Percentiles rank a stretch among this genome's conserved stretches.
Conservation (phyloP, 805 yeast species). For the Yamadazyma ubonensis region DNA sequence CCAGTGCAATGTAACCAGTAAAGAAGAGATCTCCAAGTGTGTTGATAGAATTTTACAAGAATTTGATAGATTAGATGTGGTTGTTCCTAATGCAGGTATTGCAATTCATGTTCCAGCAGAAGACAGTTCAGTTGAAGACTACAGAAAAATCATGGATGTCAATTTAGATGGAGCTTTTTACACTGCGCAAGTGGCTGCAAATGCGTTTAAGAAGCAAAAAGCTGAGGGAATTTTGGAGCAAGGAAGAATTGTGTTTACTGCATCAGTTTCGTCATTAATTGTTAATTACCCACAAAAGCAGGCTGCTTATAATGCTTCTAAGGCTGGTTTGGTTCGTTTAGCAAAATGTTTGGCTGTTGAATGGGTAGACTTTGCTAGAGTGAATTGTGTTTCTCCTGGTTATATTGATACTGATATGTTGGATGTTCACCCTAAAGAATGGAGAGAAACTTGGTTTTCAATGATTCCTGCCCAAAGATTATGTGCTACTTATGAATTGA, state of each 20-base stretch:
- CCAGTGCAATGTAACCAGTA: constrained; percentile 42
- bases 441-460: constrained; percentile 37
- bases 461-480: constrained; percentile 71
- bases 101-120: constrained; percentile 31
- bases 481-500: constrained; percentile 68
- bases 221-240: constrained; percentile 8
- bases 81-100: constrained; percentile 48
- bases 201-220: constrained; percentile 38
- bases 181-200: constrained; percentile 48
- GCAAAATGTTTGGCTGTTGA: constrained; percentile 82
- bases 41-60: constrained; percentile 28
- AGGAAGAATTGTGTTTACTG: constrained; percentile 54
- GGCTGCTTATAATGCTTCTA: constrained; percentile 81
- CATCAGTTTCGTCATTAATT: constrained; percentile 84
- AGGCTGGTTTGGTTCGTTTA: constrained; percentile 78
- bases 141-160: constrained; percentile 34
- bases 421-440: constrained; percentile 36
- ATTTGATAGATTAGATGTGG: constrained; percentile 40
- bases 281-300: constrained; percentile 85
- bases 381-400: constrained; percentile 80
- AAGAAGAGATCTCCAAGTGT: constrained; percentile 31
- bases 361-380: constrained; percentile 82
- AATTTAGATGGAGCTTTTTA: constrained; percentile 47
- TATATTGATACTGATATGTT: constrained; percentile 71
- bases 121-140: constrained; percentile 39